Conservation (phyloP, 164 flowering plant species). For the Taxillus chinensis region DNA sequence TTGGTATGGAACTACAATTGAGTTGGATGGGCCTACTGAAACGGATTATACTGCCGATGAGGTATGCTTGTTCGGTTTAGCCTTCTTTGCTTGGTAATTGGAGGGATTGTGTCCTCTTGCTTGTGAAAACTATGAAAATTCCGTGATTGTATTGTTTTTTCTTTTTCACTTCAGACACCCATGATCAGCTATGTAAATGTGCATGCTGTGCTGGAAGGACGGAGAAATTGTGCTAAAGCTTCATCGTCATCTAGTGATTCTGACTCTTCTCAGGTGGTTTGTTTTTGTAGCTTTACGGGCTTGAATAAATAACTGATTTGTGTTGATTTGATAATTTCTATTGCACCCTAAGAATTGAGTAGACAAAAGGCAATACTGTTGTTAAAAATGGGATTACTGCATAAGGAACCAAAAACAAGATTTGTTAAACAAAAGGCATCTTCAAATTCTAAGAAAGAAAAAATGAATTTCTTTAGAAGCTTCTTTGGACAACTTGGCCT, state of each 20-base stretch:
- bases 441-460: too few species aligned
- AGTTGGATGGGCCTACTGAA: conserved; percentile 75
- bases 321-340: too few species aligned
- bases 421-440: too few species aligned
- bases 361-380: too few species aligned
- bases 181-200: conserved; percentile 93
- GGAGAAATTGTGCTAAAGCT: conserved; percentile 79
- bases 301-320: too few species aligned
- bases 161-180: conserved; percentile 53
- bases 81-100: background rate
- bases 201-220: conserved; percentile 79
- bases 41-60: conserved; percentile 93
- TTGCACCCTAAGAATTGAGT: too few species aligned
- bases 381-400: too few species aligned
- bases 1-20: conserved; percentile 94
- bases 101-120: background rate
- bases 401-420: too few species aligned
- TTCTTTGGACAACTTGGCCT: too few species aligned
- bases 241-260: conserved; percentile 41
- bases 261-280: conserved; percentile 54
- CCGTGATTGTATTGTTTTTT: background rate
- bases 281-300: background rate
- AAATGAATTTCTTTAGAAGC: too few species aligned
- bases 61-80: conserved; percentile 26
- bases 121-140: background rate